phyloP scores from a whole-genome alignment of 148 eudicot species.

The Rhododendron kiyosumense region DNA sequence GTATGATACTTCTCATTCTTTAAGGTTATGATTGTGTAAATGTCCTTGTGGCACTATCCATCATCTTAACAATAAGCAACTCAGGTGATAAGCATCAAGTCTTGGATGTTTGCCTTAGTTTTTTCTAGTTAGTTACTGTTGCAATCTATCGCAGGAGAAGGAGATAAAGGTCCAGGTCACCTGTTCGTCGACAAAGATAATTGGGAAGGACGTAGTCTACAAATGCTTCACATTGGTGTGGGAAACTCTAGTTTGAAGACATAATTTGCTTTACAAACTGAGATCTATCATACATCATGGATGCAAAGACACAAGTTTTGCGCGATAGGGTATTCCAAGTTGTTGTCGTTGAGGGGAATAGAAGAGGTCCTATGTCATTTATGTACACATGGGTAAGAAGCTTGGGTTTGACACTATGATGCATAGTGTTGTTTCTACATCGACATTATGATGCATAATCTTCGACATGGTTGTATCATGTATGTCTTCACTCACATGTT shows the following conservation, averaged over 20 bases:
- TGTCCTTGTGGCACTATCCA: slow-evolving; percentile 8
- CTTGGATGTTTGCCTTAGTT: not conserved
- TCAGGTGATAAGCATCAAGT: slow-evolving; percentile 22
- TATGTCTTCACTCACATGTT: not conserved
- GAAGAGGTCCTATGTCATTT: not conserved
- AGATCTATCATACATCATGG: not conserved
- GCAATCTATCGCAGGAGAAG: slow-evolving; percentile 39
- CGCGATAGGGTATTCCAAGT: not conserved
- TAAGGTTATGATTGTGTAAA: slow-evolving; percentile 3
- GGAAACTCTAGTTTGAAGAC: not conserved
- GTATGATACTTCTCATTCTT: slow-evolving; percentile 37
- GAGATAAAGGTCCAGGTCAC: slow-evolving; percentile 67
- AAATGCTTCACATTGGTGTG: not conserved
- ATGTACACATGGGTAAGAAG: not conserved
- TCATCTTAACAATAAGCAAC: slow-evolving; percentile 9
- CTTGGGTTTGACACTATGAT: not conserved
- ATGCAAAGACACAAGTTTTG: not conserved
- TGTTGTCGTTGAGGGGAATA: not conserved
- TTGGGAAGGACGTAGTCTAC: not conserved
- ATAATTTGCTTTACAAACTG: not conserved
- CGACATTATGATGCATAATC: not conserved
- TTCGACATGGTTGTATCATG: not conserved
- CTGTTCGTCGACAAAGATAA: slow-evolving; percentile 58
- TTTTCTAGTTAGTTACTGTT: not conserved
- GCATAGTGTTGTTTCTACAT: not conserved